Evolutionary conservation across 2,329 filamentous ascomycete genomes (phyloP).

Genomic region (Calonectria pseudoreteaudii): DNA sequence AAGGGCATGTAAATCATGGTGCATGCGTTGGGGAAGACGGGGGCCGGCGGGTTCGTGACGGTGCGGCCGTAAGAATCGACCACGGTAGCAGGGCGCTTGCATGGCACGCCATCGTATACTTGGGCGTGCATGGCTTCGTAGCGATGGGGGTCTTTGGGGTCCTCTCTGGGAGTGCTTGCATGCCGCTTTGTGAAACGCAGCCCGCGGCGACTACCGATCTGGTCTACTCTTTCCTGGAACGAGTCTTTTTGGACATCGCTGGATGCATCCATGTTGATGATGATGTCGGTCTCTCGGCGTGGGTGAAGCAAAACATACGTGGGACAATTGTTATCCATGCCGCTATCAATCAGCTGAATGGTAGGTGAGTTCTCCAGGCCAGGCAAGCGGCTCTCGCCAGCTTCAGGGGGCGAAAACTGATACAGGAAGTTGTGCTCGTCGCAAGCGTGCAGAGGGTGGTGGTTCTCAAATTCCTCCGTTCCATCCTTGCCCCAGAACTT

Average conservation of each 20-base stretch:
- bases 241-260: constrained; percentile 21
- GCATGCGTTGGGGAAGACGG: constrained; percentile 12
- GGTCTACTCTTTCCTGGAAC: constrained; percentile 21
- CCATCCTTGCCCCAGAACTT: constrained; percentile 19
- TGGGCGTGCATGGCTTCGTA: constrained; percentile 19
- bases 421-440: constrained; percentile 25
- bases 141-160: constrained; percentile 1
- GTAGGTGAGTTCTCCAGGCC: constrained; percentile 21
- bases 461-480: constrained; percentile 21
- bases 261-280: constrained; percentile 26
- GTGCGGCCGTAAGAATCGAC: constrained; percentile 22
- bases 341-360: constrained; percentile 23
- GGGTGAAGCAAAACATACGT: constrained; percentile 23
- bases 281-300: constrained; percentile 10
- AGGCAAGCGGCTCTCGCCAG: background rate
- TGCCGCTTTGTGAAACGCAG: constrained; percentile 9
- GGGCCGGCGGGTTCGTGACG: constrained; percentile 20
- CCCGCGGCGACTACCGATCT: constrained; percentile 22
- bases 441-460: constrained; percentile 21
- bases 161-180: background rate
- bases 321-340: constrained; percentile 26
- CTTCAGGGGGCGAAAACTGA: background rate
- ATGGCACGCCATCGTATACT: constrained; percentile 17
- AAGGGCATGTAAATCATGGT: constrained; percentile 25
- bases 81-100: constrained; percentile 10